Evolutionary conservation across 305 asterid species (phyloP), one percentile per base, ranked within the genome.

Genomic region (Stenogyne calaminthoides): DNA sequence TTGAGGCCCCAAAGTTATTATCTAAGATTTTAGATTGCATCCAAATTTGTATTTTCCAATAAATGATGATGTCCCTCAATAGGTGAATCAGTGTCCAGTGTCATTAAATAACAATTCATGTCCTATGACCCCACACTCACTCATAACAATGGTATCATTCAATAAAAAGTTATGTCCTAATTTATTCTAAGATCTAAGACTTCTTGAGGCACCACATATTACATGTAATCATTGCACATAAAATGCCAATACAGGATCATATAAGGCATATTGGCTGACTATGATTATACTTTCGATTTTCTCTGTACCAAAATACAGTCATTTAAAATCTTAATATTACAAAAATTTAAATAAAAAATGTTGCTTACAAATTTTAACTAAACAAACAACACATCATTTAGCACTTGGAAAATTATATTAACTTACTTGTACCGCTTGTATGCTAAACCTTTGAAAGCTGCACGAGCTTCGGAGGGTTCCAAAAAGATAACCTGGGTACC

Each of bases 401-500:
- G 60, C 60, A 55, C 34, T 55, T 54, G 44, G 25, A 64, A 36
- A 51, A 60, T 73, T 20, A 27, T 27, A 68, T 44, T 20, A 74
- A 68, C 91, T 82, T 89, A 94, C 99, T 90, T 94, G 91, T 86
- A 91, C 55, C 99, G 95, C 80, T 88, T 91, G 93, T 94, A 94
- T 37, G 88, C 79, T 84, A 90, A 83, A 75, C 95, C 87, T 72
- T 71, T 82, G 77, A 94, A 94, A 76, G 97, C 96, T 73, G 91
- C 79, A 47, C 92, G 95, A 73, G 97, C 99, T 77, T 91, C 96
- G 67, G 92, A 84, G 18, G 95, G 88, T 83, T 91, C 97, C 70
- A 91, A 83, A 77, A 88, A 94, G 67, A 91, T 83, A 78, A 86
- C 92, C 99, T 94, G 84, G 64, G 27, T 6, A 78, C 47, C 66